phyloP scores from a whole-genome alignment of 2,329 filamentous ascomycete genomes.

The Mollisia scopiformis region DNA sequence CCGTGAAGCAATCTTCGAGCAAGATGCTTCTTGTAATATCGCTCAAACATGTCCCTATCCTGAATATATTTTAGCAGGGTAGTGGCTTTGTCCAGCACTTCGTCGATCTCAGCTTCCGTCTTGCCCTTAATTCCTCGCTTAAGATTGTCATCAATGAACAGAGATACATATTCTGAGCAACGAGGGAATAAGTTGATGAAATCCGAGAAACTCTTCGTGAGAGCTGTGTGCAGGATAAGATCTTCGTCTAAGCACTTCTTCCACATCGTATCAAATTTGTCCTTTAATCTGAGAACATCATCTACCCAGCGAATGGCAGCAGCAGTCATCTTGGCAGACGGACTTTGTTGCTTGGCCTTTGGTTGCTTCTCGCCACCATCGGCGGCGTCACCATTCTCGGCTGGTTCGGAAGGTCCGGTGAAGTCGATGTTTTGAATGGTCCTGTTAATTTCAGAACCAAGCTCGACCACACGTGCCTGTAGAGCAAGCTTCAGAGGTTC shows the following conservation, averaged over 20 bases:
- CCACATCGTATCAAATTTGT: constrained; percentile 86
- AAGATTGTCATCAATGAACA: constrained; percentile 96
- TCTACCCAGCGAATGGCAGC: constrained; percentile 96
- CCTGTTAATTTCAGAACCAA: constrained; percentile 84
- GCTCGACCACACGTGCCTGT: constrained; percentile 74
- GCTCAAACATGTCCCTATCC: constrained; percentile 93
- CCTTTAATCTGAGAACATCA: constrained; percentile 82
- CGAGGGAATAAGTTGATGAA: constrained; percentile 92
- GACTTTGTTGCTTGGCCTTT: constrained; percentile 50
- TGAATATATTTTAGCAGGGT: constrained; percentile 83
- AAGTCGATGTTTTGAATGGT: constrained; percentile 59
- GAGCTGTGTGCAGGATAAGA: constrained; percentile 75
- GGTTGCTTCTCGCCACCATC: constrained; percentile 54
- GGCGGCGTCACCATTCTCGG: constrained; percentile 53
- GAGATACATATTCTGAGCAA: constrained; percentile 88
- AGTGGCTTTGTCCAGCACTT: constrained; percentile 86
- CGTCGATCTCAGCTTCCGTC: constrained; percentile 84
- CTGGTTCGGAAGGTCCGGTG: constrained; percentile 40
- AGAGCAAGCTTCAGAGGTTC: constrained; percentile 69
- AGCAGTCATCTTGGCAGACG: constrained; percentile 77
- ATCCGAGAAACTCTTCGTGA: constrained; percentile 85
- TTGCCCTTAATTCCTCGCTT: constrained; percentile 94
- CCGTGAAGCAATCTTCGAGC: constrained; percentile 84
- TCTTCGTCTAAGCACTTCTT: constrained; percentile 73
- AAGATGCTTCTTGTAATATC: constrained; percentile 97